A percentile compares a stretch with the other conserved stretches of the same genome.
These are phyloP conservation scores for Turritis glabra DNA, from an alignment of 345 rosid genomes.

Conservation along the genomic window DNA sequence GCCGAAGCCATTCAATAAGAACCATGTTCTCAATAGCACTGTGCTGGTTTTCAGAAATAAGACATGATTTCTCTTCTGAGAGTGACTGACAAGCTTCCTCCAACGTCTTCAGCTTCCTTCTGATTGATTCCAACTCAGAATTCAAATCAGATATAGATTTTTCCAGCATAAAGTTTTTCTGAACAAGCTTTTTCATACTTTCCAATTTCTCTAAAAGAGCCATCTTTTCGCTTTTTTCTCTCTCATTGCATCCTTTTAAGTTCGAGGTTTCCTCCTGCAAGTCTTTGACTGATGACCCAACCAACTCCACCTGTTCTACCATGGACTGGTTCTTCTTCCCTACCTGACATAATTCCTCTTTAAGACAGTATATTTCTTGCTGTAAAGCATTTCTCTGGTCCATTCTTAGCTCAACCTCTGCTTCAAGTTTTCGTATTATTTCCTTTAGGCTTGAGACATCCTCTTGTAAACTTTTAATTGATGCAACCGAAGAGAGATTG, in stretches of 20 bases:
- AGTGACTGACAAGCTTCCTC: slow-evolving; percentile 67
- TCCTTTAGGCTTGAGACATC: slow-evolving; percentile 68
- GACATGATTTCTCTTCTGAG: slow-evolving; percentile 57
- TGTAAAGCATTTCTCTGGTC: slow-evolving; percentile 87
- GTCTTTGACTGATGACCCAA: slow-evolving; percentile 61
- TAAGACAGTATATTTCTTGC: slow-evolving; percentile 82
- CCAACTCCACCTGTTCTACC: slow-evolving; percentile 31
- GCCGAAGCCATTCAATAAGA: slow-evolving; percentile 58
- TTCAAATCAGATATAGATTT: slow-evolving; percentile 78
- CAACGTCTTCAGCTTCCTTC: slow-evolving; percentile 58
- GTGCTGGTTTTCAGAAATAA: slow-evolving; percentile 58
- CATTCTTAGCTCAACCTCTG: slow-evolving; percentile 77
- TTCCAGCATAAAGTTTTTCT: slow-evolving; percentile 73
- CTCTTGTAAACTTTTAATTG: slow-evolving; percentile 62
- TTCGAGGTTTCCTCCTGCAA: slow-evolving; percentile 58
- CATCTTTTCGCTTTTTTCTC: slow-evolving; percentile 50
- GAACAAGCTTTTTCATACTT: slow-evolving; percentile 65
- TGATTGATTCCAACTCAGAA: slow-evolving; percentile 64
- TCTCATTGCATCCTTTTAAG: slow-evolving; percentile 52
- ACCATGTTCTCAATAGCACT: slow-evolving; percentile 55
- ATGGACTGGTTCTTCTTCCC: slow-evolving; percentile 49
- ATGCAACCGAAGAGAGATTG: slow-evolving; percentile 52
- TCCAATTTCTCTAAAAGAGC: slow-evolving; percentile 64
- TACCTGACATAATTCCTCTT: slow-evolving; percentile 72
- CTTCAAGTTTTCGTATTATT: slow-evolving; percentile 76